Percentiles rank a stretch among this genome's conserved stretches.
Conservation (phyloP, 2,329 filamentous ascomycete species). For the Plenodomus tracheiphilus region DNA sequence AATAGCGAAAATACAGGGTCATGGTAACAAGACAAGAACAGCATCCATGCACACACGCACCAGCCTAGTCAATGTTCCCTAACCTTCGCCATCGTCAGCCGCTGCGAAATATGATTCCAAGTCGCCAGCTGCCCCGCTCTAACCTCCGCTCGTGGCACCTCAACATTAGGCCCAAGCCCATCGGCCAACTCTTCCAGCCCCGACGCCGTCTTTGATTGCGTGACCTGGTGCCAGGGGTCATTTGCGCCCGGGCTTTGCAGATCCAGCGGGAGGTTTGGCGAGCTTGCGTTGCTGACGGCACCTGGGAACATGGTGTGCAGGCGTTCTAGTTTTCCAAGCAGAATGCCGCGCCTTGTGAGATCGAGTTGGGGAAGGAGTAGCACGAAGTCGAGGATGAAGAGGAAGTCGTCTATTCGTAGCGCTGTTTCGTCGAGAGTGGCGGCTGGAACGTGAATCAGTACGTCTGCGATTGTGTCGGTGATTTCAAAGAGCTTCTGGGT, state of each 20-base stretch:
- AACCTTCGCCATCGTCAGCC: slow-evolving; percentile 26
- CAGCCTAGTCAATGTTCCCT: background rate
- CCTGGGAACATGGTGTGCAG: slow-evolving; percentile 43
- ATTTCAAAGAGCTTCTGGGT: slow-evolving; percentile 64
- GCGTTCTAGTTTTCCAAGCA: slow-evolving; percentile 48
- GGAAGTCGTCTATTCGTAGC: slow-evolving; percentile 57
- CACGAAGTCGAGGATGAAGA: slow-evolving; percentile 57
- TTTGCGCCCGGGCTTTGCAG: slow-evolving; percentile 28
- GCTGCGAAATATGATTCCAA: slow-evolving; percentile 40
- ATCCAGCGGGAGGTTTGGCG: slow-evolving; percentile 36
- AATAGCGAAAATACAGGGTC: background rate
- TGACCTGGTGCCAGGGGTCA: slow-evolving; percentile 41
- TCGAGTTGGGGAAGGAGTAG: slow-evolving; percentile 55
- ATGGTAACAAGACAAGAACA: background rate
- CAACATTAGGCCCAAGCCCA: slow-evolving; percentile 10
- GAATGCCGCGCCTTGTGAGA: slow-evolving; percentile 50
- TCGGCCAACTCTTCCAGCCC: slow-evolving; percentile 27
- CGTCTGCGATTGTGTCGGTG: slow-evolving; percentile 62
- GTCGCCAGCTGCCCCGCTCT: slow-evolving; percentile 29
- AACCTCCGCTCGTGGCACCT: slow-evolving; percentile 12
- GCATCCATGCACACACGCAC: too few relatives aligned
- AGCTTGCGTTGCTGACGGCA: slow-evolving; percentile 36
- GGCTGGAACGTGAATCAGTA: slow-evolving; percentile 56
- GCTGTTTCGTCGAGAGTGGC: slow-evolving; percentile 52
- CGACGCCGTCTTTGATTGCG: slow-evolving; percentile 39